Evolutionary conservation across 2,329 filamentous ascomycete species (phyloP), one percentile per base, ranked within the genome.

Genomic region (Fusarium robinianum): DNA sequence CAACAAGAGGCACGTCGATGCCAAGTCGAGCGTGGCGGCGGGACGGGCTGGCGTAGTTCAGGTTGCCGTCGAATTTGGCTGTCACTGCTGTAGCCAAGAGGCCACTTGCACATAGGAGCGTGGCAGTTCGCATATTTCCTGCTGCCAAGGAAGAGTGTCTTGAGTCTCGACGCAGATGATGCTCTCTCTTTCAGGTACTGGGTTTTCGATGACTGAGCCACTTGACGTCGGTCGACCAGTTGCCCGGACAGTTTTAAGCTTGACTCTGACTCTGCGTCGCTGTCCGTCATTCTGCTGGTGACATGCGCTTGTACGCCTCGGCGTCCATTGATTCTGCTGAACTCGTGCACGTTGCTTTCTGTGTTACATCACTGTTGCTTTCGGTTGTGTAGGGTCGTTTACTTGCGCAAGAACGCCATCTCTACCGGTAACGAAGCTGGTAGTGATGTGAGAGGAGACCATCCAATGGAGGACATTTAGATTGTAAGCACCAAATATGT

Each of bases 41-140:
- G 1, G 84, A 88, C 5, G 85, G 84, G 56, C 79, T 84, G 35
- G 75, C 72, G 63, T 87, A 88, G 68, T 87, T 87, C 48, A 87
- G 63, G 61, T 87, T 87, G 4, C 65, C 65, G 5, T 63, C 55
- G 1, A 55, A 55, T 10, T 52, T 48, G 7, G 51, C 51, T 1
- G 26, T 31, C 5, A 25, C 51, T 4, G 18, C 16, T 16, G 33
- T 30, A 18, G 48, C 39, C 19, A 55, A 8, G 12, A 55, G 12
- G 21, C 43, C 26, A 30, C 31, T 37, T 2, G 23, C 23, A n/a
- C 19, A 55, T 3, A 55, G 22, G 12, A 37, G 2, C 1, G 17
- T 8, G 4, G 14, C n/a, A 39, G 19, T 27, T 22, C 33, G 47
- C 51, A 55, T 55, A 4, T 33, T 46, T n/a, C 22, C n/a, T 10